Evolutionary conservation across 805 yeast species (phyloP).

Genomic region (Candida pseudofarinosa): DNA sequence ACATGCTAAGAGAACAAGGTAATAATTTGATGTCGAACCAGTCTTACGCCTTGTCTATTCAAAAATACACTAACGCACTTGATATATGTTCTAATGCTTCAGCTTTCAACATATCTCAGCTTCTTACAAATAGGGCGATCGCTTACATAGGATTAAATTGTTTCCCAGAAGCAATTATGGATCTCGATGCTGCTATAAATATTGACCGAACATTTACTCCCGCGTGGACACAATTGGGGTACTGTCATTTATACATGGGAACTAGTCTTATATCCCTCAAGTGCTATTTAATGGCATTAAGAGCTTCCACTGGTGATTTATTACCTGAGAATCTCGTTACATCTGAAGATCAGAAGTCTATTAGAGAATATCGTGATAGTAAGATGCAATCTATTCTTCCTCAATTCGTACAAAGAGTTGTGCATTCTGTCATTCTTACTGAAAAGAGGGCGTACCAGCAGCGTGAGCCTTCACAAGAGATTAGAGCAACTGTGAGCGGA

Average conservation of each 20-base stretch:
- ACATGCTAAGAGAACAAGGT: conserved; percentile 33
- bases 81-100: conserved; percentile 15
- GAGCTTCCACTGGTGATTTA: conserved; percentile 26
- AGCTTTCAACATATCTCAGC: conserved; percentile 22
- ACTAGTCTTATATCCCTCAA: conserved; percentile 27
- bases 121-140: conserved; percentile 36
- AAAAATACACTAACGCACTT: conserved; percentile 34
- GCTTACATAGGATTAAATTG: conserved; percentile 40
- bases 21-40: conserved; percentile 35
- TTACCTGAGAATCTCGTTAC: conserved; percentile 20
- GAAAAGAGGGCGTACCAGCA: conserved; percentile 39
- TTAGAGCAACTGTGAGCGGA: conserved; percentile 18
- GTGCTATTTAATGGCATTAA: conserved; percentile 31
- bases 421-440: conserved; percentile 30
- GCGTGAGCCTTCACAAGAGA: conserved; percentile 20
- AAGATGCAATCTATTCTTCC: conserved; percentile 27
- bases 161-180: conserved; percentile 35
- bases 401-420: conserved; percentile 33
- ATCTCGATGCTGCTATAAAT: conserved; percentile 28
- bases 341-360: conserved; percentile 8
- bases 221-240: conserved; percentile 43
- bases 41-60: conserved; percentile 37
- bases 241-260: conserved; percentile 41
- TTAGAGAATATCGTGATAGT: conserved; percentile 17
- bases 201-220: conserved; percentile 33